These are phyloP conservation scores for Diutina siamensis DNA, from an alignment of 1,139 yeast species.

Conservation along the genomic window DNA sequence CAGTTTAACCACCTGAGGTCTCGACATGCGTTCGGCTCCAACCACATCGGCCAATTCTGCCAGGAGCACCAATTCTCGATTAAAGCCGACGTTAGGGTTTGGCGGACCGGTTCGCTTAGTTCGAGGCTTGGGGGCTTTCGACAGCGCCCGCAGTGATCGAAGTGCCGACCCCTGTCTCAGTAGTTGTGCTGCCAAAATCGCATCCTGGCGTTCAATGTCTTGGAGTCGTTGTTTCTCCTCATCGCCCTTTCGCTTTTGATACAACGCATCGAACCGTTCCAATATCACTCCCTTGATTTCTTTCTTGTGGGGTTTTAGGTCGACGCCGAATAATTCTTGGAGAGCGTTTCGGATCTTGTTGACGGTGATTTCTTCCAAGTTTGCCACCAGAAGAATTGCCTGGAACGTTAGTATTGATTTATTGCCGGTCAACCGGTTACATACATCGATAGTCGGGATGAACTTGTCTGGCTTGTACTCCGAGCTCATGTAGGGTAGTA, in stretches of 20 bases:
- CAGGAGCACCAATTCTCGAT: slow-evolving; percentile 33
- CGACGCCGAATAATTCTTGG: slow-evolving; percentile 52
- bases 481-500: not conserved
- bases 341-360: slow-evolving; percentile 61
- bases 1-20: slow-evolving; percentile 63
- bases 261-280: slow-evolving; percentile 28
- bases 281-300: slow-evolving; percentile 51
- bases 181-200: not conserved
- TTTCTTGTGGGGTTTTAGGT: slow-evolving; percentile 40
- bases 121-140: slow-evolving; percentile 7
- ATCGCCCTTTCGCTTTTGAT: not conserved
- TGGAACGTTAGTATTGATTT: slow-evolving; percentile 18
- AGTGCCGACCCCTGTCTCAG: not conserved
- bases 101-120: slow-evolving; percentile 7
- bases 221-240: not conserved
- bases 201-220: slow-evolving; percentile 3
- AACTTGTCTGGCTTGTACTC: not conserved
- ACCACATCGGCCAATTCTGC: slow-evolving; percentile 36
- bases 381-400: slow-evolving; percentile 70
- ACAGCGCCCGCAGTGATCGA: slow-evolving; percentile 6
- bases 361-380: slow-evolving; percentile 60
- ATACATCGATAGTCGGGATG: slow-evolving; percentile 2
- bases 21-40: slow-evolving; percentile 31
- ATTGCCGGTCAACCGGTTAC: not conserved
- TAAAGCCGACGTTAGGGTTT: slow-evolving; percentile 21